Evolutionary conservation across 2,329 filamentous ascomycete genomes (phyloP).

Genomic region (Gyromitra esculenta): DNA sequence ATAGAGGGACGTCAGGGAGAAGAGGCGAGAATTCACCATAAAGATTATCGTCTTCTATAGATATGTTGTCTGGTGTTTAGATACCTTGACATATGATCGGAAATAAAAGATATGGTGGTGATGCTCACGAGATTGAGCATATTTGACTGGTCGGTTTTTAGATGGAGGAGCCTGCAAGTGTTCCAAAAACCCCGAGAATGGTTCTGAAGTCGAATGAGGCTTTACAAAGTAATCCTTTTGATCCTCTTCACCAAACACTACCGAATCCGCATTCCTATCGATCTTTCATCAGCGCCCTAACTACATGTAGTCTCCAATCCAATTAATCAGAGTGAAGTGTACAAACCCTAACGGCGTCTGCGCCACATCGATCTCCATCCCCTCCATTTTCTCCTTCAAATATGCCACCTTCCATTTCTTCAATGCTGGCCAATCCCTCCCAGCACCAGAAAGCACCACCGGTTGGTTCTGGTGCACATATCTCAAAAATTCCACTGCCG

Average conservation of each 20-base stretch:
- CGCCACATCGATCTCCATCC: constrained; percentile 75
- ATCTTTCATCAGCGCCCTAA: constrained; percentile 56
- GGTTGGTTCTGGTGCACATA: constrained; percentile 78
- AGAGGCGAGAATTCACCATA: constrained; percentile 75
- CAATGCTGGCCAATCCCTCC: constrained; percentile 71
- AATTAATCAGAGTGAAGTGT: not conserved
- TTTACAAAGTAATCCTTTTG: constrained; percentile 66
- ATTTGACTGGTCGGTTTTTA: constrained; percentile 65
- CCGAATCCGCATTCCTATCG: constrained; percentile 58
- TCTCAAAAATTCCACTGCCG: constrained; percentile 81
- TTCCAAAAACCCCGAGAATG: constrained; percentile 71
- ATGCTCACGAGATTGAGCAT: constrained; percentile 76
- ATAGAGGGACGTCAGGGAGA: constrained; percentile 70
- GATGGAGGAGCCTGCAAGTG: constrained; percentile 63
- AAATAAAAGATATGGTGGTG: constrained; percentile 11
- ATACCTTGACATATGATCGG: constrained; percentile 4
- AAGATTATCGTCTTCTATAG: constrained; percentile 80
- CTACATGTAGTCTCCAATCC: constrained; percentile 56
- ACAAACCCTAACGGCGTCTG: constrained; percentile 76
- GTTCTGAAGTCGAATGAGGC: constrained; percentile 73
- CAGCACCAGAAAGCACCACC: constrained; percentile 74
- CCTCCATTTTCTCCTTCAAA: constrained; percentile 67
- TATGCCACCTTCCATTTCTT: constrained; percentile 71
- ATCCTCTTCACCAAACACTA: constrained; percentile 53
- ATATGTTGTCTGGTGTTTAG: constrained; percentile 13